Evolutionary conservation across 306 rosid species (phyloP), one percentile per base, ranked within the genome.

Genomic region (Prunus kanzakura): DNA sequence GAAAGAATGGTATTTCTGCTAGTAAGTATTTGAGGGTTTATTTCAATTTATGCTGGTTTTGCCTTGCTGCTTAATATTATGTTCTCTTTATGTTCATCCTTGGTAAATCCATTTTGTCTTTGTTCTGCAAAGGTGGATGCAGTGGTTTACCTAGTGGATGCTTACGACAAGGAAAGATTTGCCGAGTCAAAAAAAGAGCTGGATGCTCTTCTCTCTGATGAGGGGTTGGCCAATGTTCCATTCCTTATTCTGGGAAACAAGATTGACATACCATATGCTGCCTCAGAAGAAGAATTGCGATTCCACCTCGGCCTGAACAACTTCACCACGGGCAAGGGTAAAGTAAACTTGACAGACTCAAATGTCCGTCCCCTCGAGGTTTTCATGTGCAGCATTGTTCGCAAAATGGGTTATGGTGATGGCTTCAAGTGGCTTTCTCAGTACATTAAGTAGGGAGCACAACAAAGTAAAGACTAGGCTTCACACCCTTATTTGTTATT

Each of bases 281-380:
- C 93, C 70, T 93, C 96, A 0, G 96, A 93, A 83, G 97, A 93
- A 0, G 96, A 93, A 79, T 63, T 90, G 86, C 89, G 97, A 47
- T 87, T 75, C 82, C 86, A 84, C 84, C 82, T 93, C 30, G 96
- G 96, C 25, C 84, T 93, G 78, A 75, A 79, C 81, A 90, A 86
- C 93, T 93, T 93, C 87, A 93, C 97, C 82, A 93, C 96, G 0
- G 96, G 96, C 65, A 93, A 93, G 83, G 97, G 97, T 52, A 93
- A 93, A 81, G 92, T 90, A 15, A 90, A 75, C 75, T 15, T 93
- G 88, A 2, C 86, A 11, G 97, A 86, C 82, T 87, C 93, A 6
- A 90, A 86, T 57, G 90, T 92, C 60, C 96, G 96, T 1, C 88
- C 93, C 63, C 89, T 92, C 45, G 97, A 92, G 87, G 93, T 90